These are phyloP conservation scores for Funneliformis caledonium DNA, from an alignment of 371 early-diverging fungal species.

Conservation along the genomic window DNA sequence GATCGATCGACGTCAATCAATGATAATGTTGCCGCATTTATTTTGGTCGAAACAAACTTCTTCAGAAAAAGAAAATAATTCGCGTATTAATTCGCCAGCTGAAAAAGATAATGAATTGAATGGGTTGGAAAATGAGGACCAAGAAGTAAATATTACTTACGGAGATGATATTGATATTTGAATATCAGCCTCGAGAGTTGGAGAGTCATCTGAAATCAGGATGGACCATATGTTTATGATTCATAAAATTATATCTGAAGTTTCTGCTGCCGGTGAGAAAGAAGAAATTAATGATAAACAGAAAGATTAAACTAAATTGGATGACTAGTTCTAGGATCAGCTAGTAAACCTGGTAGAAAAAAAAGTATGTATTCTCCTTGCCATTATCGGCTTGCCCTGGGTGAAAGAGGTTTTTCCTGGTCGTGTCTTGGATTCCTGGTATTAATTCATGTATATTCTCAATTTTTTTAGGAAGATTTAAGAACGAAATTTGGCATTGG, in stretches of 20 bases:
- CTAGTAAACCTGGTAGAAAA: background rate
- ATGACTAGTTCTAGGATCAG: slow-evolving; percentile 3
- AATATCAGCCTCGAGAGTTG: slow-evolving; percentile 10
- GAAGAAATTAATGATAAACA: background rate
- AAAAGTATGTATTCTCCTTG: too few relatives aligned
- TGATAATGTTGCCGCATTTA: background rate
- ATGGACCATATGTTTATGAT: background rate
- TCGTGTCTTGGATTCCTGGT: too few relatives aligned
- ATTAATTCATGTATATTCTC: too few relatives aligned
- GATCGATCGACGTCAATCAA: too few relatives aligned
- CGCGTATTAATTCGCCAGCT: background rate
- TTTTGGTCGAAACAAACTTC: slow-evolving; percentile 1
- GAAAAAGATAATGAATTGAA: slow-evolving; percentile 7
- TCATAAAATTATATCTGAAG: background rate
- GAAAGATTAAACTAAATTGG: slow-evolving; percentile 4
- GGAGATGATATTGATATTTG: slow-evolving; percentile 16
- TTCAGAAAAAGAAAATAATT: background rate
- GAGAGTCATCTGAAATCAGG: background rate
- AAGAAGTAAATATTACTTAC: slow-evolving; percentile 22
- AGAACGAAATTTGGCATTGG: too few relatives aligned
- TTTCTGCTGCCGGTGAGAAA: background rate
- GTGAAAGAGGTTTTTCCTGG: too few relatives aligned
- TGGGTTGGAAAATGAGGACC: background rate
- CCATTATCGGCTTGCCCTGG: too few relatives aligned
- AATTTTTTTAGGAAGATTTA: too few relatives aligned